These are phyloP conservation scores for Pythium graminicola DNA, from an alignment of 352 stramenopile genomes.

Conservation along the genomic window DNA sequence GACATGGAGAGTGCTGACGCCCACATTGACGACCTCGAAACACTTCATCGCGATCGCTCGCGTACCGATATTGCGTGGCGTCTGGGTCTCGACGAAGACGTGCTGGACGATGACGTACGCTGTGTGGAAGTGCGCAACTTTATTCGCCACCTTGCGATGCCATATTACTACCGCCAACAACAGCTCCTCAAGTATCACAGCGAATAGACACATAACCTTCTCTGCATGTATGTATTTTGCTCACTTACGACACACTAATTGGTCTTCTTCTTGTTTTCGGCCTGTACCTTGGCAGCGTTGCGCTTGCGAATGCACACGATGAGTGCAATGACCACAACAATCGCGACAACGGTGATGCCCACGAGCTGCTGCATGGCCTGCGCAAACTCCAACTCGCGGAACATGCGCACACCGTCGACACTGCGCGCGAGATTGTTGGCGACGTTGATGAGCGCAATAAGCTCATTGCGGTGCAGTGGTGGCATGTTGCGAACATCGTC, in stretches of 20 bases:
- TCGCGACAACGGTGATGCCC: slow-evolving; percentile 35
- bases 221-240: not conserved
- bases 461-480: slow-evolving; percentile 91
- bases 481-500: slow-evolving; percentile 74
- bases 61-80: slow-evolving; percentile 56
- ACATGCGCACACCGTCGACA: slow-evolving; percentile 72
- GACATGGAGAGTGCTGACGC: slow-evolving; percentile 41
- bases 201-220: not conserved
- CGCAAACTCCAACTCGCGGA: slow-evolving; percentile 70
- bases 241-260: slow-evolving; percentile 12
- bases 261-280: slow-evolving; percentile 27
- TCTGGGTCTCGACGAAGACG: slow-evolving; percentile 55
- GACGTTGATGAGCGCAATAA: slow-evolving; percentile 97
- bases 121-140: slow-evolving; percentile 71
- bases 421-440: slow-evolving; percentile 78
- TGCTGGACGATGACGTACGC: slow-evolving; percentile 59
- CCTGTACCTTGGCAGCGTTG: slow-evolving; percentile 17
- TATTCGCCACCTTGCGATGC: slow-evolving; percentile 60
- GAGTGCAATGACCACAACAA: slow-evolving; percentile 38
- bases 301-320: slow-evolving; percentile 44
- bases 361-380: slow-evolving; percentile 54
- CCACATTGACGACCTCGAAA: slow-evolving; percentile 49
- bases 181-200: no score
- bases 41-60: slow-evolving; percentile 41
- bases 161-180: slow-evolving; percentile 33